Evolutionary conservation across 164 flowering plant genomes (phyloP).

Genomic region (Santalum album): DNA sequence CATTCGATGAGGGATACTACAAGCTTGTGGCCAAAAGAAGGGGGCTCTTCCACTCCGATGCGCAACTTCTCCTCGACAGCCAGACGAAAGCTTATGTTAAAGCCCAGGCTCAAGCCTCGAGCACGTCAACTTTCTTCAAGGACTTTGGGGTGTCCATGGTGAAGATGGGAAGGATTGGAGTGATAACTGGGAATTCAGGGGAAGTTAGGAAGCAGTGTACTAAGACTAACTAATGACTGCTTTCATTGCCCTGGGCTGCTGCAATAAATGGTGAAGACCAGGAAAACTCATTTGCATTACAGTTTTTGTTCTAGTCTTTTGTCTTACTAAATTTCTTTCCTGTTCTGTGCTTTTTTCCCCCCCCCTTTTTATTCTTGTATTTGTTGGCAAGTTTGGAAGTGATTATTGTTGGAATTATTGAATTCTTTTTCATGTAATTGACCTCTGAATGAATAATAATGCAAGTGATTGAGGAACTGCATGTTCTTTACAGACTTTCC

Average conservation of each 20-base stretch:
- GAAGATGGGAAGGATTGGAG: constrained; percentile 44
- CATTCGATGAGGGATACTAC: constrained; percentile 43
- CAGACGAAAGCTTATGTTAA: constrained; percentile 28
- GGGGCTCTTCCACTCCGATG: constrained; percentile 47
- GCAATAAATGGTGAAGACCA: too few relatives aligned
- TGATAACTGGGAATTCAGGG: constrained; percentile 37
- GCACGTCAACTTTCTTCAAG: constrained; percentile 17
- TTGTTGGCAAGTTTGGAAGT: too few relatives aligned
- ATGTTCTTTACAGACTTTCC: too few relatives aligned
- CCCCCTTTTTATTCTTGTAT: too few relatives aligned
- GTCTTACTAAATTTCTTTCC: constrained; percentile 7
- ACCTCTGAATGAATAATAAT: too few relatives aligned
- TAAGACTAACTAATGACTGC: neutral
- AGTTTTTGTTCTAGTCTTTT: too few relatives aligned
- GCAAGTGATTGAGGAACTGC: too few relatives aligned
- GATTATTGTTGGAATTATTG: too few relatives aligned
- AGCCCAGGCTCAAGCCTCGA: constrained; percentile 9
- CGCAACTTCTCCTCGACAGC: constrained; percentile 35
- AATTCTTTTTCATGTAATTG: too few relatives aligned
- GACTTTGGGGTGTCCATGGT: constrained; percentile 52
- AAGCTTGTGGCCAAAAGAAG: constrained; percentile 29
- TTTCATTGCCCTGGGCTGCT: too few relatives aligned
- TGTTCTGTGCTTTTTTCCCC: too few relatives aligned
- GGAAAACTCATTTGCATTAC: too few relatives aligned
- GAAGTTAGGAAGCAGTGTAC: constrained; percentile 23